Conservation (phyloP, 73 alveolate species). For the Paramecium tetraurelia region DNA sequence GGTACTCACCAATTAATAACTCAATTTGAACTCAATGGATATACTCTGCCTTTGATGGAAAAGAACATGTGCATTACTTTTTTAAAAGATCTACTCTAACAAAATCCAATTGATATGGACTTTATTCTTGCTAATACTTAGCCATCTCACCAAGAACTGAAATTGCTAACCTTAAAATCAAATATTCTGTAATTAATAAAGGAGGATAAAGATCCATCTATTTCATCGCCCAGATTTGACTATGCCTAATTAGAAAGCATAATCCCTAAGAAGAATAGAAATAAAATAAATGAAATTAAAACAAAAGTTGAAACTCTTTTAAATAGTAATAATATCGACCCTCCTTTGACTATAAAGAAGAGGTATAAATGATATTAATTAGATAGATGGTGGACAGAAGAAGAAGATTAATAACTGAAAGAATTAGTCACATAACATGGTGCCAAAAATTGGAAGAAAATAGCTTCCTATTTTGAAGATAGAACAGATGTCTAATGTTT, state of each 20-base stretch:
- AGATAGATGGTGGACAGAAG: constrained; percentile 74
- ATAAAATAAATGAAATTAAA: constrained; percentile 12
- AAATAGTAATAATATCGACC: constrained; percentile 23
- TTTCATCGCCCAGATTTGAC: not conserved
- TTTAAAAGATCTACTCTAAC: not conserved
- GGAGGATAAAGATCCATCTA: not conserved
- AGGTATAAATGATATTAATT: not conserved
- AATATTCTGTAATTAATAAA: not conserved
- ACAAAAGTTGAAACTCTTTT: constrained; percentile 26
- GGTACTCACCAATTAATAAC: constrained; percentile 11
- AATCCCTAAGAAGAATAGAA: constrained; percentile 23
- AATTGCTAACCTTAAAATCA: not conserved
- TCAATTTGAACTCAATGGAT: constrained; percentile 2
- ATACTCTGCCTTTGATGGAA: not conserved
- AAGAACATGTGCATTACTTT: not conserved
- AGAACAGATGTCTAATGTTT: constrained; percentile 84
- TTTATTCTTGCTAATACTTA: not conserved
- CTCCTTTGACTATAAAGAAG: constrained; percentile 23
- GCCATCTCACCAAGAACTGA: not conserved
- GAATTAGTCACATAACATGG: constrained; percentile 69
- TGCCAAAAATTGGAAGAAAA: constrained; percentile 84
- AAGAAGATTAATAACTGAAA: constrained; percentile 71
- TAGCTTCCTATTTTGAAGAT: constrained; percentile 75
- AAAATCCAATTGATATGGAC: constrained; percentile 1
- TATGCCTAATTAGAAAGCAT: not conserved